These are phyloP conservation scores for Blastobotrys mokoenaii DNA, from an alignment of 805 yeast species.

Conservation along the genomic window DNA sequence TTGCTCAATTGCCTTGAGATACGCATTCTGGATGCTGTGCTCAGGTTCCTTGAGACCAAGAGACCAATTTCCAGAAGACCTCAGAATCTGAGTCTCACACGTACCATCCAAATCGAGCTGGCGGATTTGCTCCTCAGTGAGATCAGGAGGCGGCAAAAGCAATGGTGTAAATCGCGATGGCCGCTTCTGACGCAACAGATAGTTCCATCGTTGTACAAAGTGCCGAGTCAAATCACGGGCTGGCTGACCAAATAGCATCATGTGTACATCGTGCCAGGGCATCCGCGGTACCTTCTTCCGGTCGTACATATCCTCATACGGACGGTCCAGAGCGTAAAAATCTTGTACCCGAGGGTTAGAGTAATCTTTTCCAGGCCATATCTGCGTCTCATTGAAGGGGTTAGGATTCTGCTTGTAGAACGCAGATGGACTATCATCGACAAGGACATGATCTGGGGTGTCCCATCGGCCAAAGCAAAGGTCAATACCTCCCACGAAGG, in stretches of 20 bases:
- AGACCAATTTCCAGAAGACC: constrained; percentile 93
- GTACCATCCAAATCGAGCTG: constrained; percentile 61
- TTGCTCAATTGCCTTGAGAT: constrained; percentile 79
- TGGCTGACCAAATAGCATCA: constrained; percentile 88
- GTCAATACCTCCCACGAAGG: constrained; percentile 93
- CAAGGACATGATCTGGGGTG: constrained; percentile 88
- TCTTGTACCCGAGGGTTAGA: constrained; percentile 93
- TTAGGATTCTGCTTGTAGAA: constrained; percentile 8
- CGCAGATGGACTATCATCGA: constrained; percentile 51
- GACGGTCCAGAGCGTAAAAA: constrained; percentile 69
- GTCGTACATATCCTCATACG: constrained; percentile 88
- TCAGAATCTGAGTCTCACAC: constrained; percentile 81
- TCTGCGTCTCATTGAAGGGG: constrained; percentile 36
- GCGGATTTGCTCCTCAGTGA: constrained; percentile 61
- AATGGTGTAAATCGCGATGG: constrained; percentile 93
- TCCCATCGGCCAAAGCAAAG: constrained; percentile 93
- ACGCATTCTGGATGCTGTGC: constrained; percentile 86
- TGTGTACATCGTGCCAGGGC: constrained; percentile 99
- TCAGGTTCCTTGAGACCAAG: constrained; percentile 79
- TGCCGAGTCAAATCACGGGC: constrained; percentile 91
- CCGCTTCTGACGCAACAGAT: constrained; percentile 80
- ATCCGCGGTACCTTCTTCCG: constrained; percentile 74
- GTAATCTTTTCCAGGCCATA: constrained; percentile 94
- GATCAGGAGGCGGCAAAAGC: constrained; percentile 85
- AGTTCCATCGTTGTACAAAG: constrained; percentile 97